Conservation (phyloP, 2,329 filamentous ascomycete genomes). For the Penicillium sclerotiorum region DNA sequence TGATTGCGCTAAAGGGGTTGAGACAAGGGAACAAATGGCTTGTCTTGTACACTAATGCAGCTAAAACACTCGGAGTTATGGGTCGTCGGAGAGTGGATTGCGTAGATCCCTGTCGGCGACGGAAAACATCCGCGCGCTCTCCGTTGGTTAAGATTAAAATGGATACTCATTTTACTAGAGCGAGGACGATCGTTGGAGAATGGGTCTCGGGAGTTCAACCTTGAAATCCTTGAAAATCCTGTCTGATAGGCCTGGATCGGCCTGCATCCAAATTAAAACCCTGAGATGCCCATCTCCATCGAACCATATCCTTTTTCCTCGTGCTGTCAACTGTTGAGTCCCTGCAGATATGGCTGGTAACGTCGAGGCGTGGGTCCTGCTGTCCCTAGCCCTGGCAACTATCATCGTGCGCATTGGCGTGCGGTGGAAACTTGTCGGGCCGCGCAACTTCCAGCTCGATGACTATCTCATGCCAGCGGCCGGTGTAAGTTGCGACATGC, state of each 20-base stretch:
- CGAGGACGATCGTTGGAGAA: background rate
- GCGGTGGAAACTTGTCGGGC: slow-evolving; percentile 23
- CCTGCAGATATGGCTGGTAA: slow-evolving; percentile 15
- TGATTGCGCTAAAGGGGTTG: background rate
- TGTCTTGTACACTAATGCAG: background rate
- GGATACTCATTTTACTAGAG: background rate
- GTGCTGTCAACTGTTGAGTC: slow-evolving; percentile 5
- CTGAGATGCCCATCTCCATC: too few relatives aligned
- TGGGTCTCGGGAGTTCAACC: too few relatives aligned
- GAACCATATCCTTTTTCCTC: too few relatives aligned
- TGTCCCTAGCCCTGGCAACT: slow-evolving; percentile 30
- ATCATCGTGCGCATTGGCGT: slow-evolving; percentile 17
- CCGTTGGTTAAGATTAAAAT: background rate
- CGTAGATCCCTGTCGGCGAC: background rate
- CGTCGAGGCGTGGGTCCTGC: slow-evolving; percentile 50
- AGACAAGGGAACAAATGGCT: background rate
- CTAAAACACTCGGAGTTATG: background rate
- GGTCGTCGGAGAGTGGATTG: background rate
- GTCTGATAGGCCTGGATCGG: background rate
- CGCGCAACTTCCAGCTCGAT: slow-evolving; percentile 19
- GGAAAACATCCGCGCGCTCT: background rate
- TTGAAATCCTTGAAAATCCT: background rate
- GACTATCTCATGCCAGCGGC: slow-evolving; percentile 26
- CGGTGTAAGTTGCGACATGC: slow-evolving; percentile 19
- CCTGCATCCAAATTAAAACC: background rate